phyloP scores from a whole-genome alignment of 371 early-diverging fungal species.

The Zychaea mexicana region DNA sequence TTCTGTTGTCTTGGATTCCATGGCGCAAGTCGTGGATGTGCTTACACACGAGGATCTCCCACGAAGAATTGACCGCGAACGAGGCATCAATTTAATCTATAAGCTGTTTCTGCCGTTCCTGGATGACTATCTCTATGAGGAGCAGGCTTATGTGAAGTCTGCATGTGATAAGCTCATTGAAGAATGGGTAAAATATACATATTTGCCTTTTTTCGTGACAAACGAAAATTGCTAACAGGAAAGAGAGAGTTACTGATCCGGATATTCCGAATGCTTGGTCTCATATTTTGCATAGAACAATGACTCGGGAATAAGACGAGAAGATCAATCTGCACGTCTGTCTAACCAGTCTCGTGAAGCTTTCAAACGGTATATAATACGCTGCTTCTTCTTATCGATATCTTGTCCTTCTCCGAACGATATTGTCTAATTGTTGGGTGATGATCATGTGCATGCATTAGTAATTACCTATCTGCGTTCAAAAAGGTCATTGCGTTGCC shows the following conservation, averaged over 20 bases:
- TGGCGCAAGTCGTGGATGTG: conserved; percentile 43
- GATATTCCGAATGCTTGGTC: no score
- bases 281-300: neutral
- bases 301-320: conserved; percentile 13
- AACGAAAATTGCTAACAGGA: no score
- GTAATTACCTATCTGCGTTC: conserved; percentile 56
- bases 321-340: conserved; percentile 15
- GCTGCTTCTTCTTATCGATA: no score
- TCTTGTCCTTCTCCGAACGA: no score
- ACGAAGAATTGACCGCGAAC: conserved; percentile 31
- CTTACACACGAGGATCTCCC: conserved; percentile 44
- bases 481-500: conserved; percentile 50
- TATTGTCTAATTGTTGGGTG: no score
- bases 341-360: conserved; percentile 24
- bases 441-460: conserved; percentile 27
- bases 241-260: no score
- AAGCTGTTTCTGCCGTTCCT: conserved; percentile 74
- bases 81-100: conserved; percentile 56
- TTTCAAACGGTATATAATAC: conserved; percentile 23
- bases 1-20: conserved; percentile 25
- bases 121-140: conserved; percentile 68
- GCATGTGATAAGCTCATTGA: conserved; percentile 39
- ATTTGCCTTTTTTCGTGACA: neutral
- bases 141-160: conserved; percentile 36
- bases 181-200: conserved; percentile 40